phyloP scores from a whole-genome alignment of 768 basidiomycete genomes.

The Pleurotus salmoneostramineus region DNA sequence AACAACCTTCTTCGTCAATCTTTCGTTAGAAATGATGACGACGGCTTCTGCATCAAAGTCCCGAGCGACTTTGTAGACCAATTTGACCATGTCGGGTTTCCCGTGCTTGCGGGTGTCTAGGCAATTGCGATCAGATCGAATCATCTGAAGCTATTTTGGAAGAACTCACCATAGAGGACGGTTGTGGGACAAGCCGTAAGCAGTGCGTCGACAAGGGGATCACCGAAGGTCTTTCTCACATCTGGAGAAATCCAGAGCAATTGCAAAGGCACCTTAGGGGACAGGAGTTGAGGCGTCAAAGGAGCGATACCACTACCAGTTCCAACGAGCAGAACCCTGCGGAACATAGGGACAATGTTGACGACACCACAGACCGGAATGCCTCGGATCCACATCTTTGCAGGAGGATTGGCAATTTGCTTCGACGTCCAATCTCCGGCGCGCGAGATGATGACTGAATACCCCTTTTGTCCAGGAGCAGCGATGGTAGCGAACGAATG shows the following conservation, averaged over 20 bases:
- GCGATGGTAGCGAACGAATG: constrained; percentile 44
- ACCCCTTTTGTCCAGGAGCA: constrained; percentile 33
- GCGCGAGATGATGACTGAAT: constrained; percentile 49
- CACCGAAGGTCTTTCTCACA: constrained; percentile 36
- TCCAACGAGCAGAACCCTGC: constrained; percentile 46
- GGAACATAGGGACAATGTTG: constrained; percentile 45
- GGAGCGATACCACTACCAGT: constrained; percentile 55
- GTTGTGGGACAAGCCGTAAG: constrained; percentile 34
- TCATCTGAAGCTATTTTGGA: background rate
- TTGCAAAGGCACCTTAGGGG: constrained; percentile 28
- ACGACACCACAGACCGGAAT: constrained; percentile 47
- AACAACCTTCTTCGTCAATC: constrained; percentile 33
- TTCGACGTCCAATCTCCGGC: constrained; percentile 57
- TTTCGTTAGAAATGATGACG: constrained; percentile 36
- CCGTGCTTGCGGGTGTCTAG: constrained; percentile 32
- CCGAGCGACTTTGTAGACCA: constrained; percentile 31
- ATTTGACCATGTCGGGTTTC: constrained; percentile 35
- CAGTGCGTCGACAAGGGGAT: constrained; percentile 33
- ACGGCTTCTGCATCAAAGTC: constrained; percentile 37
- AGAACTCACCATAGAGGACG: constrained; percentile 24
- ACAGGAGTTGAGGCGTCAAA: constrained; percentile 30
- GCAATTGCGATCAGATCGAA: background rate
- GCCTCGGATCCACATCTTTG: constrained; percentile 51
- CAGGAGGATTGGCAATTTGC: constrained; percentile 44
- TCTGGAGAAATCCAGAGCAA: constrained; percentile 39